These are phyloP conservation scores for Chlamydomonas schloesseri DNA, from an alignment of 139 green algal species.

Conservation along the genomic window DNA sequence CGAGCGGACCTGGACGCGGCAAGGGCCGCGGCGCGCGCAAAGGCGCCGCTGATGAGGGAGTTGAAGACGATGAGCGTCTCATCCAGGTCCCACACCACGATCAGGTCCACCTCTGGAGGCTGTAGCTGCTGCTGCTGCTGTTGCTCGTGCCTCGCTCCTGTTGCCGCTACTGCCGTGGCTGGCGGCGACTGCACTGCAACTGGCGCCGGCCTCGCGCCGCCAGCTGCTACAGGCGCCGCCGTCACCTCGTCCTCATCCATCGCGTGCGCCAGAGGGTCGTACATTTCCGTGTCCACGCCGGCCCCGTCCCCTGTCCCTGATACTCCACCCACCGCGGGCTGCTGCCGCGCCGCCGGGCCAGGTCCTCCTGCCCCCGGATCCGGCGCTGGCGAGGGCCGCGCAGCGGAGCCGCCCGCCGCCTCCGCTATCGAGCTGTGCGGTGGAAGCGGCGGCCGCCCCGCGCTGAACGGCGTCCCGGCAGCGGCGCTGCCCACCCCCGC, in stretches of 20 bases:
- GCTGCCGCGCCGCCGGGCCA: too few species aligned
- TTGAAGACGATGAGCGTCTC: conserved; percentile 47
- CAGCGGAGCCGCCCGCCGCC: too few species aligned
- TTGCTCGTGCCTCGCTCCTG: not conserved
- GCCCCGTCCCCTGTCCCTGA: too few species aligned
- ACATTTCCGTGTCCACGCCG: not conserved
- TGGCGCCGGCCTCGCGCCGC: not conserved
- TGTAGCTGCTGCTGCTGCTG: not conserved
- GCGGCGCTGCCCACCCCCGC: too few species aligned
- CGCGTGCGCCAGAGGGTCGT: not conserved
- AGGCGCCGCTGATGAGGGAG: conserved; percentile 27
- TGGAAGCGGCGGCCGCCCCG: too few species aligned
- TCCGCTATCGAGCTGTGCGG: too few species aligned
- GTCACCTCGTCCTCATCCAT: not conserved
- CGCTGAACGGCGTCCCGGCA: too few species aligned
- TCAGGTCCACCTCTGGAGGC: not conserved
- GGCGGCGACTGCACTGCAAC: not conserved
- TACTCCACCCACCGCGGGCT: too few species aligned
- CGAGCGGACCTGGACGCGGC: not conserved
- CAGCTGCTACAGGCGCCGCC: not conserved
- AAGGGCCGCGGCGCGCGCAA: not conserved
- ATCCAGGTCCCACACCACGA: conserved; percentile 44
- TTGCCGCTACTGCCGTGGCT: not conserved
- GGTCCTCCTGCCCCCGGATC: too few species aligned
- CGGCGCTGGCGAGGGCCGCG: too few species aligned